phyloP scores from a whole-genome alignment of 2,329 filamentous ascomycete species.

The Phaeosphaeriaceae sp. region DNA sequence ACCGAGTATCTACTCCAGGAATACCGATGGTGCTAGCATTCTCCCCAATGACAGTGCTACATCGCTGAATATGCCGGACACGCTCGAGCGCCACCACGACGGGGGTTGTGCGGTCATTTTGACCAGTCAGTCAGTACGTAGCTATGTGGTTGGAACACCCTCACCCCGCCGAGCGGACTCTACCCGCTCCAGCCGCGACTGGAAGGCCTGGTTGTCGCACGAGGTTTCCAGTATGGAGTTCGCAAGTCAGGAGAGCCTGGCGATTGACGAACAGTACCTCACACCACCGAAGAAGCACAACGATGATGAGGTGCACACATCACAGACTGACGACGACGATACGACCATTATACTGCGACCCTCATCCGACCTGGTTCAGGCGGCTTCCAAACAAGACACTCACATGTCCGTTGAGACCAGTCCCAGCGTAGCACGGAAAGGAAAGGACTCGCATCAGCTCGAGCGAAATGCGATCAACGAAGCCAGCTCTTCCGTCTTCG shows the following conservation, averaged over 20 bases:
- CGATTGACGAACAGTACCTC: conserved; percentile 32
- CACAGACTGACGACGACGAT: conserved; percentile 38
- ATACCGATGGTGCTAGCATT: conserved; percentile 49
- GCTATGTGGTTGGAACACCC: conserved; percentile 48
- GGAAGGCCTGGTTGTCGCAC: conserved; percentile 56
- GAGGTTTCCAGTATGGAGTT: conserved; percentile 51
- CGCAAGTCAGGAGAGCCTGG: conserved; percentile 34
- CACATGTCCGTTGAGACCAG: background rate
- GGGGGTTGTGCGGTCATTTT: conserved; percentile 52
- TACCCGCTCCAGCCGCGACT: conserved; percentile 50
- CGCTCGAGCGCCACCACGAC: conserved; percentile 13
- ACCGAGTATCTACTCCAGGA: conserved; percentile 57
- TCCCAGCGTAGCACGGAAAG: background rate
- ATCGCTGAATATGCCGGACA: conserved; percentile 26
- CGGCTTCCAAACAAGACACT: background rate
- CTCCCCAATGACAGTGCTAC: conserved; percentile 44
- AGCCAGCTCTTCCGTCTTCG: background rate
- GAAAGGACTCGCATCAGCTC: background rate
- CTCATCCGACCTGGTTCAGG: conserved; percentile 14
- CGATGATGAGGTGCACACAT: conserved; percentile 20
- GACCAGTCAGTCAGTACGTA: conserved; percentile 53
- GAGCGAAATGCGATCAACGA: background rate
- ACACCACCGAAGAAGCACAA: conserved; percentile 17
- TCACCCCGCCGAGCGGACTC: conserved; percentile 30
- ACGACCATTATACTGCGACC: conserved; percentile 24